A percentile compares a stretch with the other conserved stretches of the same genome.
These are phyloP conservation scores for Fusarium camptoceras DNA, from an alignment of 2,329 filamentous ascomycete genomes.

Conservation along the genomic window DNA sequence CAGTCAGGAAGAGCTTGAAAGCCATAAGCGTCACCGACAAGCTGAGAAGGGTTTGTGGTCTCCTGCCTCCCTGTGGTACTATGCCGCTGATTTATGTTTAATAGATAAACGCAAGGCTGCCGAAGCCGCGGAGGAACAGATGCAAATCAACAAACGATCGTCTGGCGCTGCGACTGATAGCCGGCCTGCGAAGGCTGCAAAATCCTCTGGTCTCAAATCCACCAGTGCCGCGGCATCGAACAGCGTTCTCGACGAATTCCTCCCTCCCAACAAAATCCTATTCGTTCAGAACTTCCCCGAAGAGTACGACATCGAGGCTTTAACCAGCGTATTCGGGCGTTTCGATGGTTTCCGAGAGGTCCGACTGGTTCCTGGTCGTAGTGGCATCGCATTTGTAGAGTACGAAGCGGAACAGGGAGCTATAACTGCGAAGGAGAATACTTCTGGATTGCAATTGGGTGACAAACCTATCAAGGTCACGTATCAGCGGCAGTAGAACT, in stretches of 20 bases:
- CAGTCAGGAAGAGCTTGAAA: slow-evolving; percentile 84
- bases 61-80: too few relatives aligned
- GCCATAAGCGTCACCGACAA: slow-evolving; percentile 83
- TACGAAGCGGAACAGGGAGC: slow-evolving; percentile 92
- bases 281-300: slow-evolving; percentile 94
- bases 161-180: slow-evolving; percentile 60
- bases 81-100: not conserved
- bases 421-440: slow-evolving; percentile 93
- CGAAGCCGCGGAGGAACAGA: slow-evolving; percentile 82
- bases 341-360: slow-evolving; percentile 97
- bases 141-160: slow-evolving; percentile 78
- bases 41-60: slow-evolving; percentile 83
- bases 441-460: slow-evolving; percentile 82
- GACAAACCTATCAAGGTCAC: slow-evolving; percentile 91
- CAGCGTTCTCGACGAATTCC: slow-evolving; percentile 95
- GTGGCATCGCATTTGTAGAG: slow-evolving; percentile 94
- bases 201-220: slow-evolving; percentile 75
- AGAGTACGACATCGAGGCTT: slow-evolving; percentile 82
- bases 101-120: slow-evolving; percentile 81
- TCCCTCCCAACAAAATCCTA: slow-evolving; percentile 96
- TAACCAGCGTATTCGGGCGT: slow-evolving; percentile 83
- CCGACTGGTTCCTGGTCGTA: slow-evolving; percentile 84
- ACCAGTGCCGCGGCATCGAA: slow-evolving; percentile 74
- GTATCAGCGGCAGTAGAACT: slow-evolving; percentile 84
- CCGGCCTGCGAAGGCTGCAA: slow-evolving; percentile 75